phyloP scores from a whole-genome alignment of 169 alveolate genomes.

The Cryptosporidium sp. region DNA sequence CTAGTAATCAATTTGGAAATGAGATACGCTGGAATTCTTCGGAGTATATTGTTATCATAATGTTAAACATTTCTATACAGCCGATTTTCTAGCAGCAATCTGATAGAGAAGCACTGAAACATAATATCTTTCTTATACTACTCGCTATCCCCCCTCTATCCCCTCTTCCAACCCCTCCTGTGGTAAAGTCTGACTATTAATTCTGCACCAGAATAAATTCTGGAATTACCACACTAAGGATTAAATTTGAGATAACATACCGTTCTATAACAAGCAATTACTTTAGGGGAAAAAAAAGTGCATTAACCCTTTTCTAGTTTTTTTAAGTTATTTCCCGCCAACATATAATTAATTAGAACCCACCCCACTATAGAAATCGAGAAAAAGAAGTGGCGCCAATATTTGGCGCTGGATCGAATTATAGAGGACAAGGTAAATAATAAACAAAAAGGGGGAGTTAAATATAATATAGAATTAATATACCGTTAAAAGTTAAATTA shows the following conservation, averaged over 20 bases:
- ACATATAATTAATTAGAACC: not conserved
- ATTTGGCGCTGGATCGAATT: conserved; percentile 38
- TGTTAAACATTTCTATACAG: too few relatives aligned
- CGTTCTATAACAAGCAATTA: too few relatives aligned
- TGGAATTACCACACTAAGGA: too few relatives aligned
- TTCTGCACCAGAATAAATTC: too few relatives aligned
- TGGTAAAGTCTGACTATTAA: too few relatives aligned
- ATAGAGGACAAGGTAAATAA: not conserved
- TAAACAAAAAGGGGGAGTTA: not conserved
- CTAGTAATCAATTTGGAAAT: too few relatives aligned
- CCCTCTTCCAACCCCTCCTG: not conserved
- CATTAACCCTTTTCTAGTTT: too few relatives aligned
- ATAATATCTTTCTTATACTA: too few relatives aligned
- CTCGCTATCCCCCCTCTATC: not conserved
- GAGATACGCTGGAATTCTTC: not conserved
- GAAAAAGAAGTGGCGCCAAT: not conserved
- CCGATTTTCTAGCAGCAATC: not conserved
- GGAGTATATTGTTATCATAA: too few relatives aligned
- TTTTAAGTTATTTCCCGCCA: not conserved
- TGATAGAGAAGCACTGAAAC: not conserved
- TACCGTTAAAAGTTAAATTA: not conserved
- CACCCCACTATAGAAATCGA: not conserved
- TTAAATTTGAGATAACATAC: too few relatives aligned
- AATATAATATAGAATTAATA: not conserved
- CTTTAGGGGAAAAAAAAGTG: too few relatives aligned